These are phyloP conservation scores for Clonostachys rhizophaga DNA, from an alignment of 2,329 filamentous ascomycete species.

Conservation along the genomic window DNA sequence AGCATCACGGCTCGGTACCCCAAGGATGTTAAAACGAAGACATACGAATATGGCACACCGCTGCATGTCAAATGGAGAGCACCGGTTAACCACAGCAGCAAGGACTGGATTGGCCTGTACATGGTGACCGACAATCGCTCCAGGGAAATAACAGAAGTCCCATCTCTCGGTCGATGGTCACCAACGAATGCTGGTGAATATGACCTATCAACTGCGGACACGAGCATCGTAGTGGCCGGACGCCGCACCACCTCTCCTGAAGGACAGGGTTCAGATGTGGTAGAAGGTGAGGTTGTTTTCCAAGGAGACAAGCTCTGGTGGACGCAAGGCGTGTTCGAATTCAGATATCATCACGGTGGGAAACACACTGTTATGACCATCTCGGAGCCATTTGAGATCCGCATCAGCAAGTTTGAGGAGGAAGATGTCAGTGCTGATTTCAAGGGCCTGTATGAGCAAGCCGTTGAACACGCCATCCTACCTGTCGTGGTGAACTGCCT, in stretches of 20 bases:
- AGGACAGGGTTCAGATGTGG: conserved; percentile 50
- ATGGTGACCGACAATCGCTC: conserved; percentile 92
- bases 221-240: conserved; percentile 70
- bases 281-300: conserved; percentile 81
- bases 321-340: conserved; percentile 94
- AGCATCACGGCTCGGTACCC: conserved; percentile 64
- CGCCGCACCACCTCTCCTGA: conserved; percentile 47
- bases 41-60: conserved; percentile 85
- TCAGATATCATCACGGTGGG: conserved; percentile 92
- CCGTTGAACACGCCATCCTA: conserved; percentile 73
- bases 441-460: conserved; percentile 57
- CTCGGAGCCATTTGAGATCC: conserved; percentile 88
- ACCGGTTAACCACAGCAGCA: conserved; percentile 79
- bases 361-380: conserved; percentile 92
- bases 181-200: conserved; percentile 74
- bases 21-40: conserved; percentile 67
- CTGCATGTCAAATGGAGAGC: conserved; percentile 90
- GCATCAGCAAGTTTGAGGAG: conserved; percentile 73
- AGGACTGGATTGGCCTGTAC: conserved; percentile 95
- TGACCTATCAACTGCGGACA: conserved; percentile 69
- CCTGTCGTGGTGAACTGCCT: conserved; percentile 89
- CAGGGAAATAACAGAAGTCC: conserved; percentile 76
- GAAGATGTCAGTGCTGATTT: conserved; percentile 61
- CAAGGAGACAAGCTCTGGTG: conserved; percentile 94
- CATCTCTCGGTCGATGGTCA: conserved; percentile 85